Percentiles rank a stretch among this genome's conserved stretches.
Evolutionary conservation across 805 yeast species (phyloP).

Genomic region (Candida caryicola): DNA sequence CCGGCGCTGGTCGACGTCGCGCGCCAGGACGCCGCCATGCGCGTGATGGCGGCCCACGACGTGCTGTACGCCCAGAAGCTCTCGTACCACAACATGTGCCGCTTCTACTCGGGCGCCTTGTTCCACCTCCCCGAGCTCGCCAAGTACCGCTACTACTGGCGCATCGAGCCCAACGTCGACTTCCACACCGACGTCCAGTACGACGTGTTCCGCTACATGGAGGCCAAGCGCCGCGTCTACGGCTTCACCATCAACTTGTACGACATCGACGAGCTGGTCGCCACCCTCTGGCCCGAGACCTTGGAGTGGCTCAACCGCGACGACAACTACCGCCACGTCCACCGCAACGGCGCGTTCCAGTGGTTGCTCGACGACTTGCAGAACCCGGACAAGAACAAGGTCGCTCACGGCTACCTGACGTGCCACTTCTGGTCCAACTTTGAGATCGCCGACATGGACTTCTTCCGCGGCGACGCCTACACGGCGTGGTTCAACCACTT

Average conservation of each 20-base stretch:
- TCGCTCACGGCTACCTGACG: conserved; percentile 52
- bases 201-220: conserved; percentile 75
- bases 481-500: conserved; percentile 58
- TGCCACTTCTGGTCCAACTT: conserved; percentile 93
- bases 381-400: conserved; percentile 42
- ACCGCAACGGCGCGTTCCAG: conserved; percentile 48
- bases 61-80: conserved; percentile 59
- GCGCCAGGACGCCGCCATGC: conserved; percentile 40
- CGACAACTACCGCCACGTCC: conserved; percentile 55
- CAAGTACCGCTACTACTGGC: conserved; percentile 71
- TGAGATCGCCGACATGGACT: conserved; percentile 83
- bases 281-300: conserved; percentile 68
- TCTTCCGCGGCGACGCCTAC: conserved; percentile 68
- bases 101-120: conserved; percentile 67
- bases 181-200: conserved; percentile 69
- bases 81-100: conserved; percentile 83
- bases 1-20: conserved; percentile 55
- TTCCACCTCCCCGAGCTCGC: conserved; percentile 60
- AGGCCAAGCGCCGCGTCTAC: conserved; percentile 61
- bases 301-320: conserved; percentile 52
- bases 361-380: conserved; percentile 53
- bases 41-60: conserved; percentile 36
- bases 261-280: conserved; percentile 65
- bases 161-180: conserved; percentile 72
- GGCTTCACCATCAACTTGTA: conserved; percentile 71